A percentile compares a stretch with the other conserved stretches of the same genome.
Evolutionary conservation across 768 basidiomycete species (phyloP).

Genomic region (Amanita jacksonii): DNA sequence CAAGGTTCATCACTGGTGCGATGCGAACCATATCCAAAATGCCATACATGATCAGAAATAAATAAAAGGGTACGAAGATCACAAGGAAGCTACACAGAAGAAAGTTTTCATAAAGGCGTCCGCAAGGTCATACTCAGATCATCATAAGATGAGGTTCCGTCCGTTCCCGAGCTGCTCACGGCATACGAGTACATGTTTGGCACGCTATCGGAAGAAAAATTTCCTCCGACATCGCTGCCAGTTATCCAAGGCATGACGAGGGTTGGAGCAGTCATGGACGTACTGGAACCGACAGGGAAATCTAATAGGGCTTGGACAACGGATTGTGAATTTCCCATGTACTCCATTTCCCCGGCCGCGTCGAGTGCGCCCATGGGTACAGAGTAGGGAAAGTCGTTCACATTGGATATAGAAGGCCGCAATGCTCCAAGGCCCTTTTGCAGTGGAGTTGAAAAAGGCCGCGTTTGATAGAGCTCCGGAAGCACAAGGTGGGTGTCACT

Average conservation of each 20-base stretch:
- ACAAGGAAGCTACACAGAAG: background rate
- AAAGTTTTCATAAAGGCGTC: slow-evolving; percentile 5
- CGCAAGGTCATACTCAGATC: slow-evolving; percentile 8
- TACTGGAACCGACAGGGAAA: background rate
- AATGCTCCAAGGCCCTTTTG: background rate
- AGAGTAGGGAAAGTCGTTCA: slow-evolving; percentile 4
- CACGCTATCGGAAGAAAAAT: background rate
- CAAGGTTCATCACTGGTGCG: too few relatives aligned
- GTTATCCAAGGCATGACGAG: background rate
- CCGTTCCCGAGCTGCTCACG: slow-evolving; percentile 7
- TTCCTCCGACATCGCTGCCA: background rate
- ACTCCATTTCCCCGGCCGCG: background rate
- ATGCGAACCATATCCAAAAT: too few relatives aligned
- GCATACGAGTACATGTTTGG: slow-evolving; percentile 2
- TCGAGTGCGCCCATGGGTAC: slow-evolving; percentile 7
- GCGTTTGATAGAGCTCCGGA: slow-evolving; percentile 4
- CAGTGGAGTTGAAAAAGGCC: slow-evolving; percentile 2
- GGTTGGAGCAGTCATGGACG: background rate
- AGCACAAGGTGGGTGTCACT: slow-evolving; percentile 8
- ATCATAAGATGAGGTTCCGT: slow-evolving; percentile 7
- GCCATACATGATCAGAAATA: background rate
- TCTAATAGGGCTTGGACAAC: slow-evolving; percentile 2
- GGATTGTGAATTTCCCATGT: background rate
- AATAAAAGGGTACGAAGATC: background rate
- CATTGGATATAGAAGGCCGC: background rate